Evolutionary conservation across 768 basidiomycete genomes (phyloP).

Genomic region (Amanita phalloides): DNA sequence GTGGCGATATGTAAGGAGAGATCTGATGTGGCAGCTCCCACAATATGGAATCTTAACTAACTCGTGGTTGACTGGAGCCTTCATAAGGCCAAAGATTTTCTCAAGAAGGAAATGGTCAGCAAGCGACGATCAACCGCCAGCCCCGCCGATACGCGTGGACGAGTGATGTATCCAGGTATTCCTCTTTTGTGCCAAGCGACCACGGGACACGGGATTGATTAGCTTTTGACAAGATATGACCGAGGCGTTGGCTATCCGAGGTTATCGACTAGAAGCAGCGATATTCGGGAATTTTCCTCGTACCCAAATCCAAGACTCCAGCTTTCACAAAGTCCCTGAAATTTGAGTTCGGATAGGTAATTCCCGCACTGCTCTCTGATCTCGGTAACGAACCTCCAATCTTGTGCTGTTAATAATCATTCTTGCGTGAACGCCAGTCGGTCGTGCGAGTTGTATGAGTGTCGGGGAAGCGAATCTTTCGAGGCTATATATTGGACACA

Average conservation of each 20-base stretch:
- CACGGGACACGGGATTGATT: background rate
- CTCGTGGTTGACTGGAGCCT: conserved; percentile 2
- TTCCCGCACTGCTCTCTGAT: conserved; percentile 1
- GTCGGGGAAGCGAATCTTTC: conserved; percentile 2
- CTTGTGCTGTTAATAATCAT: background rate
- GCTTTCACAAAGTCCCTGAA: conserved; percentile 2
- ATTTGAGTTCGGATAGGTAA: conserved; percentile 6
- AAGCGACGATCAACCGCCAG: background rate
- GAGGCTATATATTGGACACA: conserved; percentile 1
- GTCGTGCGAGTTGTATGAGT: conserved; percentile 1
- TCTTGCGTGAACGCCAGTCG: background rate
- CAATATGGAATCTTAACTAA: background rate
- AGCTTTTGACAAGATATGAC: conserved; percentile 1
- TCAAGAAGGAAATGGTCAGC: background rate
- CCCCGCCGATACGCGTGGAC: background rate
- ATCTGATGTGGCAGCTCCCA: background rate
- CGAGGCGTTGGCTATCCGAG: conserved; percentile 2
- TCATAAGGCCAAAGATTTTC: conserved; percentile 1
- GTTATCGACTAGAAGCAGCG: background rate
- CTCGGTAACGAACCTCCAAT: conserved; percentile 4
- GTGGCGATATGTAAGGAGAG: background rate
- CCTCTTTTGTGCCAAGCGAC: background rate
- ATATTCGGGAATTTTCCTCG: background rate
- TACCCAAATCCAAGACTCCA: background rate
- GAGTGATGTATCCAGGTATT: background rate